Base-by-base conservation (phyloP, 331 rosid species). In the Stylosanthes scabra region DNA sequence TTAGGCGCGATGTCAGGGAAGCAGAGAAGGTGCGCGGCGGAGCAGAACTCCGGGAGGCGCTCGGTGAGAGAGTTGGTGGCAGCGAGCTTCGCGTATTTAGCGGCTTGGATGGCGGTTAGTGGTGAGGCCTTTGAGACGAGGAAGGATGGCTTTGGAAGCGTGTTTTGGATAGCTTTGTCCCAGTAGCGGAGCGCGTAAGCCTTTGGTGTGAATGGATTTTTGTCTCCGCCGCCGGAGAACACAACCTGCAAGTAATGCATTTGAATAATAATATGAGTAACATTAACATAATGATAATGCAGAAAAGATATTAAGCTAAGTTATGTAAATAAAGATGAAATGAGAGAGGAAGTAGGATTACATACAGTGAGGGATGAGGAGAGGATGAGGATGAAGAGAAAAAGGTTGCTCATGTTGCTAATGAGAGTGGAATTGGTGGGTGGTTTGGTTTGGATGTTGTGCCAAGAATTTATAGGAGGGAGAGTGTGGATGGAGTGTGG, bases 11-110 rank as follows among this genome's bases (percentile, higher is more conserved):
- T 75, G 13, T 90, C 91, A 3, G 98, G 86, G 68, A 85, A 81
- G 65, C 98, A 93, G 73, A 93, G 98, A n/a, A 93, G 89, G 40
- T 87, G 74, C 0, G 97, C 98, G 2, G 95, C 62, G 28, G 95
- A 67, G 66, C 98, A 93, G 73, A 93, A 86, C 44, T 86, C 90
- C 6, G 91, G 90, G 0, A 93, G 61, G 39, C 75, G 87, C 7
- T 89, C 76, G 29, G 90, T 81, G 52, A 91, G 89, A 0, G 77
- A 61, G 74, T 88, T 82, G 59, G 76, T n/a, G 8, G 90, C 65
- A 1, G 86, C 89, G 14, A 90, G 91, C 9, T 80, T 84, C 0
- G 87, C 47, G 13, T 83, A 90, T 3, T 67, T 59, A 0, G 94
- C 89, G 0, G 92, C 68, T 7, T 85, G 88, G 1, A 73, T 59